phyloP scores from a whole-genome alignment of 257 asterid species.

The Solanum dulcamara region DNA sequence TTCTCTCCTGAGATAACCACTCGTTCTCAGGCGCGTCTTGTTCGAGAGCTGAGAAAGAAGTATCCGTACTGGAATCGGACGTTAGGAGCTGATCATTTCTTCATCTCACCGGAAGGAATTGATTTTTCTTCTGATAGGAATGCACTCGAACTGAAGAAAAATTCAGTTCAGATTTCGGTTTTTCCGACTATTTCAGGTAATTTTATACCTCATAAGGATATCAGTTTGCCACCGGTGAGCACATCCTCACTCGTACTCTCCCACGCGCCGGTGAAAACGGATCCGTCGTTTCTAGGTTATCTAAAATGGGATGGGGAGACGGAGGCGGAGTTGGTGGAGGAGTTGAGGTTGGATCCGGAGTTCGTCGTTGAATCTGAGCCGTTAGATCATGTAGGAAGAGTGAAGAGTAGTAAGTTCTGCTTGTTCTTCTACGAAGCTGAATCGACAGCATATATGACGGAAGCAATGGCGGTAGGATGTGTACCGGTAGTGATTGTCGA shows the following conservation, averaged over 20 bases:
- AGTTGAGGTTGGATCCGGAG: slow-evolving; percentile 31
- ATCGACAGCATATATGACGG: slow-evolving; percentile 31
- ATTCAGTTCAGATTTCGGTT: slow-evolving; percentile 54
- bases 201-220: slow-evolving; percentile 79
- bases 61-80: slow-evolving; percentile 77
- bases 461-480: slow-evolving; percentile 64
- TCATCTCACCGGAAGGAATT: slow-evolving; percentile 49
- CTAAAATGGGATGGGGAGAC: slow-evolving; percentile 43
- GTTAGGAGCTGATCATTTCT: slow-evolving; percentile 94
- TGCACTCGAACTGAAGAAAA: slow-evolving; percentile 76
- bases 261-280: neutral
- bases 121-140: slow-evolving; percentile 68
- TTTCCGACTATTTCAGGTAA: slow-evolving; percentile 67
- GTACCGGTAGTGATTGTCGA: slow-evolving; percentile 81
- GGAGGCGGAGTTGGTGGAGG: slow-evolving; percentile 34
- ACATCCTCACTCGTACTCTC: slow-evolving; percentile 7
- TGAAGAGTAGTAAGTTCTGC: slow-evolving; percentile 51
- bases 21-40: slow-evolving; percentile 55
- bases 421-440: slow-evolving; percentile 38
- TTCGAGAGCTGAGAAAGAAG: slow-evolving; percentile 38
- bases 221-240: slow-evolving; percentile 44
- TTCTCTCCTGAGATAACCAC: slow-evolving; percentile 49
- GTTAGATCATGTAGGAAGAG: slow-evolving; percentile 8
- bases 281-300: slow-evolving; percentile 30
- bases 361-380: slow-evolving; percentile 34